Percentiles rank a stretch among this genome's conserved stretches.
Conservation (phyloP, 306 rosid species). For the Calophaca sinica region DNA sequence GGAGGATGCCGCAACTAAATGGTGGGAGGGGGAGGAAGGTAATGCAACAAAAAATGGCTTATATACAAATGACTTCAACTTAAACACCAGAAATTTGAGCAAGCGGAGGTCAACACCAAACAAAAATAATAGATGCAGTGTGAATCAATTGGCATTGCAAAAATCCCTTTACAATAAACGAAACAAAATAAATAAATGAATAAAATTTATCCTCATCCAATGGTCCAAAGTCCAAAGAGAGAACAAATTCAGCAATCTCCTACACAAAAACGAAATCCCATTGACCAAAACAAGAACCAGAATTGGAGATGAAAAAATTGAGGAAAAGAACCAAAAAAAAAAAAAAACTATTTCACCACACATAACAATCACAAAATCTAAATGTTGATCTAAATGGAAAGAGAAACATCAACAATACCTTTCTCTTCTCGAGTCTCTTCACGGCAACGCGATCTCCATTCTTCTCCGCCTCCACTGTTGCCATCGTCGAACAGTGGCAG, state of each 20-base stretch:
- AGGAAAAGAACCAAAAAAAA: neutral
- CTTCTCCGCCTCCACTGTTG: too few relatives aligned
- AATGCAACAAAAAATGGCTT: conserved; percentile 20
- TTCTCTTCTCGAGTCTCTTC: conserved; percentile 84
- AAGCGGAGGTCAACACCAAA: conserved; percentile 22
- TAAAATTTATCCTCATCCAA: conserved; percentile 29
- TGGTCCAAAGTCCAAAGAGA: conserved; percentile 20
- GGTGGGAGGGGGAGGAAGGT: neutral
- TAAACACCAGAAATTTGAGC: conserved; percentile 35
- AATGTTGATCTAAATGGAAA: neutral
- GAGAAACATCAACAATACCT: conserved; percentile 57
- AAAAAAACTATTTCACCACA: too few relatives aligned
- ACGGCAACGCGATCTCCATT: conserved; percentile 98
- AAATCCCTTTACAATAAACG: conserved; percentile 19
- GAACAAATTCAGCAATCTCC: conserved; percentile 38
- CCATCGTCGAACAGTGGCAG: too few relatives aligned
- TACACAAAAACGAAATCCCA: conserved; percentile 27
- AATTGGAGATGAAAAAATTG: neutral
- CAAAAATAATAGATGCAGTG: conserved; percentile 29
- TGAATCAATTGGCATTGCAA: conserved; percentile 41
- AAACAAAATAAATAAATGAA: neutral
- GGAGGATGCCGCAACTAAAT: neutral
- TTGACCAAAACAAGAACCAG: conserved; percentile 36
- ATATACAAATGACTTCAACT: conserved; percentile 33
- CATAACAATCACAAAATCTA: conserved; percentile 17